phyloP scores from a whole-genome alignment of 139 green algal genomes.

The Tetraselmis striata region DNA sequence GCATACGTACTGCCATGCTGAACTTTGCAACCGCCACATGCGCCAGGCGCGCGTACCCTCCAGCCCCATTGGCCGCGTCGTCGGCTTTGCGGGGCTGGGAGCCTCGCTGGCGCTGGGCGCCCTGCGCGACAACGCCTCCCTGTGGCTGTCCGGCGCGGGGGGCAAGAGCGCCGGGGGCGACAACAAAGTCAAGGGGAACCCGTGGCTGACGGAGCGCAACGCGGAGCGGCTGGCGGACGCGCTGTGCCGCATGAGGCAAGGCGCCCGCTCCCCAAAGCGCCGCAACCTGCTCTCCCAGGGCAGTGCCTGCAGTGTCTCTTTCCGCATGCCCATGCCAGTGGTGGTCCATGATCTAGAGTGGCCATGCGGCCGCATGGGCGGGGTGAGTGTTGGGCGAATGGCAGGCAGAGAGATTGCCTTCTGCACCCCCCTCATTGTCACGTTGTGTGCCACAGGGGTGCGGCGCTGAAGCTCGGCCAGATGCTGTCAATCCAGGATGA shows the following conservation, averaged over 20 bases:
- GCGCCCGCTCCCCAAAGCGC: no score
- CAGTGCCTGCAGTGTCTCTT: no score
- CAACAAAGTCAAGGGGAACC: not conserved
- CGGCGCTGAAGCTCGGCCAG: constrained; percentile 93
- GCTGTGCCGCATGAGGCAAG: constrained; percentile 84
- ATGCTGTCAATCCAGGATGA: constrained; percentile 97
- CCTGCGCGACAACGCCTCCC: constrained; percentile 36
- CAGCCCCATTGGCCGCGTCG: constrained; percentile 54
- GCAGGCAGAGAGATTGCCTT: no score
- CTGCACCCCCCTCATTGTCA: not conserved
- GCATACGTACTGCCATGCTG: no score
- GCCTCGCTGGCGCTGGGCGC: constrained; percentile 64
- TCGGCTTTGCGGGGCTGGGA: constrained; percentile 80
- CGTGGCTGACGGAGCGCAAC: constrained; percentile 65
- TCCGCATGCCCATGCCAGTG: no score
- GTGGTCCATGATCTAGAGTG: not conserved
- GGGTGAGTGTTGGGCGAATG: no score
- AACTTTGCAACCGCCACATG: no score
- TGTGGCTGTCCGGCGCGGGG: not conserved
- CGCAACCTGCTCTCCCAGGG: no score
- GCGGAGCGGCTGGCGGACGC: constrained; percentile 82
- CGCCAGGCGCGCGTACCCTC: constrained; percentile 63
- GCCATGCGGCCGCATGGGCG: not conserved
- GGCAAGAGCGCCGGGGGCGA: not conserved
- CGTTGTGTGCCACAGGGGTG: constrained; percentile 42